Base-by-base conservation (phyloP, 1,284 basidiomycete genomes). In the Ustilago xerochloae region DNA sequence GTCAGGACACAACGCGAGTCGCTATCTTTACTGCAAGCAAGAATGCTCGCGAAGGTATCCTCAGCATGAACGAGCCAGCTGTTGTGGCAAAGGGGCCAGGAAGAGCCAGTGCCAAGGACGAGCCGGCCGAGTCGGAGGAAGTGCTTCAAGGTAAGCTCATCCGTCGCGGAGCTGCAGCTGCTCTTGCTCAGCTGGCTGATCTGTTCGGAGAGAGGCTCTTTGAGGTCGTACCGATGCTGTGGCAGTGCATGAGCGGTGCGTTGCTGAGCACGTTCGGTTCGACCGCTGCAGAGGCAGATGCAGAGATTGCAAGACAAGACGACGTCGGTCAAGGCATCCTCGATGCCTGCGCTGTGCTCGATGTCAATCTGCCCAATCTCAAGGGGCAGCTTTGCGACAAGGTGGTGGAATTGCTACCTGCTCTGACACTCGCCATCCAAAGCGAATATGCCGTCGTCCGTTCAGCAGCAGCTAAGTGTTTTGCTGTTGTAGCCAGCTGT, bases 281-380 rank as follows among this genome's bases (percentile, higher is more conserved):
- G 56, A 89, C 92, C 91, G 81, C 59, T 88, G 22, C 52, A 1
- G 56, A 58, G 1, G 63, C 60, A 2, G 69, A 79, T 32, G 47
- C 54, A 24, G 20, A 58, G 33, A 64, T 80, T 24, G 48, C 22
- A 18, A 29, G 46, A 30, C 57, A 65, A 29, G 76, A 80, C 65
- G 80, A 81, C 28, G 75, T 78, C 3, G 96, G 94, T 0, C 97
- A 99, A 85, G 92, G 94, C 79, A 89, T 98, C 28, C 91, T 99
- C 64, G 97, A 99, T 85, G 91, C 92, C 2, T 88, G 98, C 54
- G 95, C 95, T 53, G 91, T 97, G 33, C 87, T 99, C 12, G 92
- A 93, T 72, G 91, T 92, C 18, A 88, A 94, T 45, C 89, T 91
- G 5, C 91, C 92, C 0, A 89, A 91, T 20, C 88, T 99, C 47